Base-by-base conservation (phyloP, 2,329 filamentous ascomycete genomes). In the Colletotrichum ledebouriae region DNA sequence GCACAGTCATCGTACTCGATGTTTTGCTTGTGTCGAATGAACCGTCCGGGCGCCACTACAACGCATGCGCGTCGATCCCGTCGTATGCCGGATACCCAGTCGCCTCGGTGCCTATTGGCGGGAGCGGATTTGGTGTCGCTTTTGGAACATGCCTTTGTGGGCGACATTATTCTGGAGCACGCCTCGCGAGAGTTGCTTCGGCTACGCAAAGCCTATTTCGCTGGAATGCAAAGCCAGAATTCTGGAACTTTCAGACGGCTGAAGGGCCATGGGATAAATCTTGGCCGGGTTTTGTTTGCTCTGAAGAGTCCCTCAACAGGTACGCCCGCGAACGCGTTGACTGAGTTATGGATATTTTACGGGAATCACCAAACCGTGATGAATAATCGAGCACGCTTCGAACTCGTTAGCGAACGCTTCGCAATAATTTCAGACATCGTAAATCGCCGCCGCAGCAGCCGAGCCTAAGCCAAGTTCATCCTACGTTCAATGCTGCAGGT, bases 21-120 rank as follows among this genome's bases (percentile, higher is more conserved):
- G 66, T 59, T 4, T 33, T 69, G 13, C 33, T 70, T 6, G 42
- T 70, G 3, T 65, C 68, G 1, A 70, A 69, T 9, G 68, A 59
- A 4, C 64, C 42, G 5, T 59, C 58, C 4, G 68, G 68, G 12
- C 60, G 60, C 3, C 57, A 56, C 25, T 47, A 55, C 7, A 60
- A 53, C 17, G 59, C 68, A 2, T 70, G 59, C 25, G 34, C 68
- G 2, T 46, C 67, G 3, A 41, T 70, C 15, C 56, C 67, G 3
- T 67, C 67, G 7, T 69, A 69, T 34, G 67, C 63, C 17, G 67
- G 63, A 3, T 69, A 67, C 15, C 29, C 49, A 11, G 49, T 53
- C 13, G 29, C 49, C 3, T 53, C 49, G 10, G 29, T 53, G 1
- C 59, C 55, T 2, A 57, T 69, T 15, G 61, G 67, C 17, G 10